Evolutionary conservation across 257 asterid genomes (phyloP).

Genomic region (Penstemon davidsonii): DNA sequence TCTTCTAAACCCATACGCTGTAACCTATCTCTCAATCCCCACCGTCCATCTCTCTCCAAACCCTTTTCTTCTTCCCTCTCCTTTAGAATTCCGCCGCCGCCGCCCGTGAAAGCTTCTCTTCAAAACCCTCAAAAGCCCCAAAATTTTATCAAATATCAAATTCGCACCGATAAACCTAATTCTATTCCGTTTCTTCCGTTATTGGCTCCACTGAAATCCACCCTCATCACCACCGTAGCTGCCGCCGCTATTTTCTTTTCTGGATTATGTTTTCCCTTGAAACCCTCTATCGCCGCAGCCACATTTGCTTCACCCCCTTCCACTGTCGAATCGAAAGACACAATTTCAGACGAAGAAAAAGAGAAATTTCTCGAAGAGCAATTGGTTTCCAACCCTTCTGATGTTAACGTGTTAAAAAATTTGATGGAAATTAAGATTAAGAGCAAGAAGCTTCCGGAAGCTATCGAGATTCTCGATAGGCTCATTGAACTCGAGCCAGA

Average conservation of each 20-base stretch:
- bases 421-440: conserved; percentile 77
- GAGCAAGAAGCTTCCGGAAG: conserved; percentile 55
- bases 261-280: conserved; percentile 27
- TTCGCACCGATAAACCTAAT: not conserved
- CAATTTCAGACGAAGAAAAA: conserved; percentile 41
- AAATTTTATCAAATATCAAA: conserved; percentile 4
- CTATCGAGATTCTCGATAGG: conserved; percentile 53
- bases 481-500: conserved; percentile 67
- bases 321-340: conserved; percentile 34
- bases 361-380: conserved; percentile 53
- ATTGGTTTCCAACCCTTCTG: conserved; percentile 53
- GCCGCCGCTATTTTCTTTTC: conserved; percentile 49
- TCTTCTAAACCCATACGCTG: conserved; percentile 36
- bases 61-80: conserved; percentile 35
- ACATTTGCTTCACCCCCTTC: conserved; percentile 35
- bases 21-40: conserved; percentile 28
- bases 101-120: conserved; percentile 36
- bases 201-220: conserved; percentile 38
- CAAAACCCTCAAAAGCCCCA: conserved; percentile 28
- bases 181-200: conserved; percentile 13
- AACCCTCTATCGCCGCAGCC: conserved; percentile 38
- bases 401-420: conserved; percentile 44
- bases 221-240: conserved; percentile 43
- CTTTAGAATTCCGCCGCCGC: conserved; percentile 33
- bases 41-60: conserved; percentile 29